Conservation (phyloP, 352 stramenopile species). For the Phytophthora pisi region DNA sequence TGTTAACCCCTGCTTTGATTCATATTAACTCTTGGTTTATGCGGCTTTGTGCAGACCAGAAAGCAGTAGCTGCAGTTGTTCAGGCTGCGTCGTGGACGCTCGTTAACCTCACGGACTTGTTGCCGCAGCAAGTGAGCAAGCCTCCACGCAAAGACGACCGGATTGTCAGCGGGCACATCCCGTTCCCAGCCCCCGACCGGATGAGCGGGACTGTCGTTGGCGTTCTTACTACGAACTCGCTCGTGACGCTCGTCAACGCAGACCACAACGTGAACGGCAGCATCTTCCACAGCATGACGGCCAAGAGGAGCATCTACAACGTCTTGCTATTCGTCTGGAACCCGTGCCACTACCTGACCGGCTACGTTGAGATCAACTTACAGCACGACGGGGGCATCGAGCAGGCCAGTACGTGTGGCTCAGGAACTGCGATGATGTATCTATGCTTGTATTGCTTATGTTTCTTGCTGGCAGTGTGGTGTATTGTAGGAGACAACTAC, state of each 20-base stretch:
- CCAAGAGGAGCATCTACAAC: constrained; percentile 50
- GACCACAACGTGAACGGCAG: constrained; percentile 50
- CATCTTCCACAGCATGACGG: constrained; percentile 43
- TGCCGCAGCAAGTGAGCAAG: constrained; percentile 32
- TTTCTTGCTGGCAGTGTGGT: constrained; percentile 41
- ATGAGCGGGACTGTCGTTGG: constrained; percentile 36
- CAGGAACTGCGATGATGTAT: background rate
- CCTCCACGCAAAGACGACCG: constrained; percentile 33
- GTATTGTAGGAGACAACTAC: constrained; percentile 50
- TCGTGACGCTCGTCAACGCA: constrained; percentile 47
- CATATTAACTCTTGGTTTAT: background rate
- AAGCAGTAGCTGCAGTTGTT: constrained; percentile 36
- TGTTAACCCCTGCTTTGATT: background rate
- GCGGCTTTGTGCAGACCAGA: constrained; percentile 29
- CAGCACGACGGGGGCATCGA: constrained; percentile 49
- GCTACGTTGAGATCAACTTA: constrained; percentile 54
- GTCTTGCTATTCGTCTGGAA: constrained; percentile 46
- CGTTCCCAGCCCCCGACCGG: constrained; percentile 34
- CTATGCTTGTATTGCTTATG: background rate
- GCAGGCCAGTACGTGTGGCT: constrained; percentile 43
- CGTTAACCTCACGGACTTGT: constrained; percentile 30
- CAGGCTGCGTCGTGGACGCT: constrained; percentile 39
- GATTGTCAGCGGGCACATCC: constrained; percentile 43
- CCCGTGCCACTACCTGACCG: constrained; percentile 48
- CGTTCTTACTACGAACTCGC: constrained; percentile 38